Evolutionary conservation across 345 rosid species (phyloP), one percentile per base, ranked within the genome.

Genomic region (Linum usitatissimum): DNA sequence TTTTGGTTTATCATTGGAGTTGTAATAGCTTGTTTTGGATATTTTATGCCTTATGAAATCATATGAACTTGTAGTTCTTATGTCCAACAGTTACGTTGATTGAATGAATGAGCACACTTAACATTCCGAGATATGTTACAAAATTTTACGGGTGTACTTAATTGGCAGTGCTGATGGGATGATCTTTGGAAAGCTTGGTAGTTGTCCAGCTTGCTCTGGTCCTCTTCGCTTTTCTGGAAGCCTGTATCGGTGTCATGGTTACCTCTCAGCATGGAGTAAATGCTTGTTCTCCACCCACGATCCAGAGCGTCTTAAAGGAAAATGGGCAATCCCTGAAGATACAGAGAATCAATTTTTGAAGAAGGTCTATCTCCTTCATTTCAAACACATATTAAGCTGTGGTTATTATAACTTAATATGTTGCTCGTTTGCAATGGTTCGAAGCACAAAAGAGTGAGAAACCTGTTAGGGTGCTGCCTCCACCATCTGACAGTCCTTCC

Each of bases 241-340:
- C 77, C 42, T 73, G 66, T 90, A 87, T 68, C 79, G 79, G 59
- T 93, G 99, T 76, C 61, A 61, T 66, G 96, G 97, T 19, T 84
- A 77, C 74, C 63, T 80, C 21, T 86, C 96, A 8, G 99, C 75
- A 71, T 93, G 97, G 96, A 93, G 91, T 79, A 90, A 87, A 78
- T 93, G 99, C 71, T 77, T 95, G 40, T 82, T 80, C 68, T 74
- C 90, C 64, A 82, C 87, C 77, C 53, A 55, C 65, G 92, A 90
- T 72, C 97, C 96, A 56, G 80, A 76, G 68, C 92, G 79, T 31
- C 70, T 79, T 61, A 81, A 76, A 72, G 84, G 82, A 76, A 86
- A 87, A 79, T 93, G 97, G 96, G 86, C 82, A 78, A 71, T 93
- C 28, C 96, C 94, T 8, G 90, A 80, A 67, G 89, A 71, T 69